Conservation (phyloP, 352 stramenopile genomes). For the Pythium aquatile region DNA sequence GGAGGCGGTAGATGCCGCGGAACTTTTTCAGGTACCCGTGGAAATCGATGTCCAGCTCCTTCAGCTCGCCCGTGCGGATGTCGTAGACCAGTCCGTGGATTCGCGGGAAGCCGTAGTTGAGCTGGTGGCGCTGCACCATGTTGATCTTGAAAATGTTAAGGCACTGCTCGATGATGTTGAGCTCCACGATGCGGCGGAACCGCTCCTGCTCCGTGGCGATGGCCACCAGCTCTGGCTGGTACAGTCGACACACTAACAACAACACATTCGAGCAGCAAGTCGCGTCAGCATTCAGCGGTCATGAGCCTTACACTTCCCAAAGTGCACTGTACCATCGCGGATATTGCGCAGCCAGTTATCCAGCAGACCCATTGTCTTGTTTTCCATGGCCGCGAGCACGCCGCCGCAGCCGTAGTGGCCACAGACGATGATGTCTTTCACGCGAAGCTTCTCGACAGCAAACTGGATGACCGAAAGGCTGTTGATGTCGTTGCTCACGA, state of each 20-base stretch:
- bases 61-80: slow-evolving; percentile 74
- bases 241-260: slow-evolving; percentile 85
- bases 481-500: slow-evolving; percentile 41
- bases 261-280: too few species aligned
- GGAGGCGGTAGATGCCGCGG: slow-evolving; percentile 77
- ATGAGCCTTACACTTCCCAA: background rate
- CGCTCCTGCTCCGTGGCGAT: slow-evolving; percentile 83
- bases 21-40: slow-evolving; percentile 77
- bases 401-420: slow-evolving; percentile 89
- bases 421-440: slow-evolving; percentile 88
- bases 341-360: slow-evolving; percentile 95
- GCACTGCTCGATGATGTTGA: slow-evolving; percentile 90
- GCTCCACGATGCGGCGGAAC: slow-evolving; percentile 76
- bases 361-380: slow-evolving; percentile 78
- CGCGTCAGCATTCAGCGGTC: background rate
- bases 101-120: slow-evolving; percentile 86
- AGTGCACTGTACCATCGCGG: slow-evolving; percentile 51
- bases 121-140: slow-evolving; percentile 83
- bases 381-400: slow-evolving; percentile 71
- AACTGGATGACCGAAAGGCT: slow-evolving; percentile 42
- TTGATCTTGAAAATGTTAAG: slow-evolving; percentile 92
- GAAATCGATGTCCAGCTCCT: slow-evolving; percentile 84
- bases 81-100: slow-evolving; percentile 89
- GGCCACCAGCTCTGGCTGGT: slow-evolving; percentile 80
- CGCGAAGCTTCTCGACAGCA: slow-evolving; percentile 77